phyloP scores from a whole-genome alignment of 169 alveolate species.

The Plasmodium gonderi region DNA sequence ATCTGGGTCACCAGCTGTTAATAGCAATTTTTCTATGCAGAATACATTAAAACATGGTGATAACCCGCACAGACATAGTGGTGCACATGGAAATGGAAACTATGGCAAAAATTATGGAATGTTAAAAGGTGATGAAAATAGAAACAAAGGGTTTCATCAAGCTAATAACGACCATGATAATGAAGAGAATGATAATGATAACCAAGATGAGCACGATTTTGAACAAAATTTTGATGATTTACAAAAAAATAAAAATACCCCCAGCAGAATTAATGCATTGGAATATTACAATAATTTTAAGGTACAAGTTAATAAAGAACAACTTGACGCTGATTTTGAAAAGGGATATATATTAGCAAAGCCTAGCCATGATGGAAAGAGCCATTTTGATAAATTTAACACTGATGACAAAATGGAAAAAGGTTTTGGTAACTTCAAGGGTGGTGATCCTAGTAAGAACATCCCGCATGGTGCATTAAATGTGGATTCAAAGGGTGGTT shows the following conservation, averaged over 20 bases:
- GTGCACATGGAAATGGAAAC: not conserved
- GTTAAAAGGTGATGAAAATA: not conserved
- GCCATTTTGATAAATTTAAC: not conserved
- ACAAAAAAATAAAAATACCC: not conserved
- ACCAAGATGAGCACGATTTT: not conserved
- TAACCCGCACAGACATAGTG: not conserved
- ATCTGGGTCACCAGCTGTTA: not conserved
- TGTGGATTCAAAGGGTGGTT: not conserved
- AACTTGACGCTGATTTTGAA: not conserved
- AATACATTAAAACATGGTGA: not conserved
- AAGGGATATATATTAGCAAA: not conserved
- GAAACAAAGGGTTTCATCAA: not conserved
- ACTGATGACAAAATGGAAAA: too few relatives aligned
- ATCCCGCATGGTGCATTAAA: too few relatives aligned
- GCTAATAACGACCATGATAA: not conserved
- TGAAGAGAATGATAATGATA: not conserved
- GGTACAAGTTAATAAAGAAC: not conserved
- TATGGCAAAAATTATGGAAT: not conserved
- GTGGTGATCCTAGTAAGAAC: too few relatives aligned
- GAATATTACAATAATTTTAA: not conserved
- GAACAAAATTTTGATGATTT: not conserved
- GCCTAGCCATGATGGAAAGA: not conserved
- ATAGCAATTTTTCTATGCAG: not conserved
- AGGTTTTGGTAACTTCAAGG: too few relatives aligned
- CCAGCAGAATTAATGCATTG: not conserved